Conservation (phyloP, 129 eudicot species). For the Logfia minima region DNA sequence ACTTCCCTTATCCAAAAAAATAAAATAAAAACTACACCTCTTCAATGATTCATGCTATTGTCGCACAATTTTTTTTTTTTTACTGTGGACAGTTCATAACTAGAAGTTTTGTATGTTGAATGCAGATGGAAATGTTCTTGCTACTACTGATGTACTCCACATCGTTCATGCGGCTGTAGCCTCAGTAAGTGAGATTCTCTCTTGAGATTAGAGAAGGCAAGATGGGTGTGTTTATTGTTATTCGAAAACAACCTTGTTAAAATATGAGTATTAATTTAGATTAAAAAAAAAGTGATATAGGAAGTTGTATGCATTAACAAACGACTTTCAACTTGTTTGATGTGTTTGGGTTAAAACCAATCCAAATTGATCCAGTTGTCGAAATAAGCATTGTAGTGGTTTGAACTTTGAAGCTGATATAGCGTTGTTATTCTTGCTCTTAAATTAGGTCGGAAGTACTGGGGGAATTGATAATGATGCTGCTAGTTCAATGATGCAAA, state of each 20-base stretch:
- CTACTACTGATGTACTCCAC: slow-evolving; percentile 82
- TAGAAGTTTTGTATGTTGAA: slow-evolving; percentile 24
- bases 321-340: not conserved
- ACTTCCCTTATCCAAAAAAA: not conserved
- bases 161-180: slow-evolving; percentile 95
- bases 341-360: not conserved
- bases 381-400: not conserved
- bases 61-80: not conserved
- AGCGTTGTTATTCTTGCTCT: not conserved
- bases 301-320: not conserved
- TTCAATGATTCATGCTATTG: no score
- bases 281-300: not conserved
- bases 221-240: not conserved
- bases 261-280: not conserved
- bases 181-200: slow-evolving; percentile 56
- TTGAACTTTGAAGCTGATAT: slow-evolving; percentile 14
- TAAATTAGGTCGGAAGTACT: slow-evolving; percentile 64
- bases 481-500: slow-evolving; percentile 84
- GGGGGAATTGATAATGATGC: slow-evolving; percentile 74
- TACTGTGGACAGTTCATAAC: not conserved
- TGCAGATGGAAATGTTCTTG: slow-evolving; percentile 84
- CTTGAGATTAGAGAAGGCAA: slow-evolving; percentile 13
- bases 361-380: not conserved
- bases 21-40: not conserved
- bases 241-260: not conserved